These are phyloP conservation scores for Odontarrhena argentea DNA, from an alignment of 345 rosid genomes.

Conservation along the genomic window DNA sequence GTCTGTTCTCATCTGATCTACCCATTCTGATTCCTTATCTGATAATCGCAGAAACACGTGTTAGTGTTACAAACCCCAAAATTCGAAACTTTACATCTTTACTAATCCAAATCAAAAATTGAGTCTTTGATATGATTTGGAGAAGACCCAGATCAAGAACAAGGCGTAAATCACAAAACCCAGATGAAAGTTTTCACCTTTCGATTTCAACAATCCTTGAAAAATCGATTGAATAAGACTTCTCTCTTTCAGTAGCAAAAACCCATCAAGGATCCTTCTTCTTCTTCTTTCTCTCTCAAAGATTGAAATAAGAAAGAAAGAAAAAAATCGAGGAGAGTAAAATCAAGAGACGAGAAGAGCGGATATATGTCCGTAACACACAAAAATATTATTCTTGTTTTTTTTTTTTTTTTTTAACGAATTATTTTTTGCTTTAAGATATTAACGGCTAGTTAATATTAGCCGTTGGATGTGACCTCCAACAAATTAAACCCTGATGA, in stretches of 20 bases:
- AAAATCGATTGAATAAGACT: not conserved
- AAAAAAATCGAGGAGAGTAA: not conserved
- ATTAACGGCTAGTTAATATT: conserved; percentile 68
- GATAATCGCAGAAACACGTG: conserved; percentile 3
- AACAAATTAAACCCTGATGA: conserved; percentile 18
- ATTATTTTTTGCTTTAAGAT: conserved; percentile 41
- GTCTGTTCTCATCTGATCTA: conserved; percentile 80
- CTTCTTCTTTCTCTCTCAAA: conserved; percentile 23
- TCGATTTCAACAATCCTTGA: conserved; percentile 8
- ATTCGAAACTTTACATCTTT: not conserved
- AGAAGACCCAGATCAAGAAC: conserved; percentile 44
- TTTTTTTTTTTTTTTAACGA: not conserved
- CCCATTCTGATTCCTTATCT: conserved; percentile 51
- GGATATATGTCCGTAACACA: conserved; percentile 62
- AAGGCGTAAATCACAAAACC: conserved; percentile 31
- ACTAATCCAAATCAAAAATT: not conserved
- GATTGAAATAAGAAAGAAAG: not conserved
- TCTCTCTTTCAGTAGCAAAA: conserved; percentile 29
- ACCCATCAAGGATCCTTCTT: conserved; percentile 39
- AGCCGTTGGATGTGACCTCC: conserved; percentile 58
- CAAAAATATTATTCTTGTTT: not conserved
- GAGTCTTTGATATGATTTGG: conserved; percentile 12
- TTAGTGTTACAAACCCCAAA: not conserved
- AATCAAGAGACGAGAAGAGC: conserved; percentile 49
- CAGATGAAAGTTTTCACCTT: conserved; percentile 36